Conservation (phyloP, 1,284 basidiomycete genomes). For the Irpex sp. region DNA sequence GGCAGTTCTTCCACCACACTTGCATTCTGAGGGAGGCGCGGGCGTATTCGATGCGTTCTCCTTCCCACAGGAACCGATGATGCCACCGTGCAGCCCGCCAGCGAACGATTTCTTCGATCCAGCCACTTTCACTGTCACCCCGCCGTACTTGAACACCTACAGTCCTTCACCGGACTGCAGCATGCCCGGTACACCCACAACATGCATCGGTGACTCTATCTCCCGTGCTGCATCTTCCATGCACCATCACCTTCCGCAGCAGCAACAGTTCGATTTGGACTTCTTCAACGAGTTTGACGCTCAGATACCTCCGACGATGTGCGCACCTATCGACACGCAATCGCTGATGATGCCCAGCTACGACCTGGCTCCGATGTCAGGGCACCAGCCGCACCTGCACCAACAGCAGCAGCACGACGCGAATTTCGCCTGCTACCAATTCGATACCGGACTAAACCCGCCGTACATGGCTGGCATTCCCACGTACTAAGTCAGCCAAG, state of each 20-base stretch:
- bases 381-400: not conserved
- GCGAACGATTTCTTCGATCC: slow-evolving; percentile 15
- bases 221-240: not conserved
- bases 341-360: not conserved
- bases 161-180: slow-evolving; percentile 27
- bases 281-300: slow-evolving; percentile 1
- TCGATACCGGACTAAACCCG: slow-evolving; percentile 6
- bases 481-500: slow-evolving; percentile 3
- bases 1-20: not conserved
- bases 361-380: not conserved
- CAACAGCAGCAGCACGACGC: not conserved
- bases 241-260: not conserved
- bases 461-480: slow-evolving; percentile 1
- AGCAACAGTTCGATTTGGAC: slow-evolving; percentile 1
- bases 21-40: slow-evolving; percentile 13
- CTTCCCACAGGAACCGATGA: slow-evolving; percentile 10
- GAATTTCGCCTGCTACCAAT: slow-evolving; percentile 3
- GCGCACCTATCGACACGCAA: not conserved
- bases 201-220: not conserved
- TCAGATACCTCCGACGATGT: not conserved
- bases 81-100: slow-evolving; percentile 11
- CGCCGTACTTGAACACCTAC: slow-evolving; percentile 22
- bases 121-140: slow-evolving; percentile 22
- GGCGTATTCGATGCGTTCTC: slow-evolving; percentile 15
- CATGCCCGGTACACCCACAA: slow-evolving; percentile 17